A percentile compares a stretch with the other conserved stretches of the same genome.
Evolutionary conservation across 495 filamentous ascomycete species (phyloP).

Genomic region (Penicillium ucsense): DNA sequence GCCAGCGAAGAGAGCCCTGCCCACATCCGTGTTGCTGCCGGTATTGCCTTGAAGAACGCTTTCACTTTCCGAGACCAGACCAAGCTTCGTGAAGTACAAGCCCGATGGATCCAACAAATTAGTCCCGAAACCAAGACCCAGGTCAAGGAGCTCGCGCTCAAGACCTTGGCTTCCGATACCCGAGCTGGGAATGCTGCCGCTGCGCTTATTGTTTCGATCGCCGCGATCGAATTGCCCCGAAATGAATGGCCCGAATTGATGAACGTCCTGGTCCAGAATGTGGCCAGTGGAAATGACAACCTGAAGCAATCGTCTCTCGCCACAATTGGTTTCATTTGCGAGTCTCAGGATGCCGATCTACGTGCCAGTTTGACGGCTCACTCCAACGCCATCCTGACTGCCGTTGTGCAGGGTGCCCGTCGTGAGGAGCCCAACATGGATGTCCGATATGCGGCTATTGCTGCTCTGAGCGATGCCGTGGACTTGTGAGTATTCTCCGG

Average conservation of each 20-base stretch:
- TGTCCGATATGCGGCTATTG: conserved; percentile 84
- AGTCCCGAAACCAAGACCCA: conserved; percentile 66
- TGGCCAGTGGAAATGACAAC: conserved; percentile 71
- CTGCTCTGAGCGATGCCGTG: conserved; percentile 89
- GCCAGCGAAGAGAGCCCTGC: conserved; percentile 79
- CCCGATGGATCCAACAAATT: conserved; percentile 79
- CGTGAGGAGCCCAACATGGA: conserved; percentile 89
- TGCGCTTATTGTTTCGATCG: conserved; percentile 90
- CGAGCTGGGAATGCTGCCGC: conserved; percentile 83
- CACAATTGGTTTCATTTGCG: conserved; percentile 95
- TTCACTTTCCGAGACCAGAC: conserved; percentile 85
- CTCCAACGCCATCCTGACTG: conserved; percentile 95
- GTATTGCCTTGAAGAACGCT: conserved; percentile 94
- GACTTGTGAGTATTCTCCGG: conserved; percentile 48
- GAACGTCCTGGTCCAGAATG: conserved; percentile 77
- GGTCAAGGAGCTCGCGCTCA: conserved; percentile 79
- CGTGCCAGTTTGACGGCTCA: conserved; percentile 70
- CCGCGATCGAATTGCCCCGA: conserved; percentile 84
- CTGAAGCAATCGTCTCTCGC: conserved; percentile 91
- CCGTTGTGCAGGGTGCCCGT: conserved; percentile 91
- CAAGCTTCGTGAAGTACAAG: conserved; percentile 77
- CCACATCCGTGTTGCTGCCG: conserved; percentile 82
- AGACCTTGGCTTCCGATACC: conserved; percentile 71
- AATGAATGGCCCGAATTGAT: conserved; percentile 96
- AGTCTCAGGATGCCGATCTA: conserved; percentile 82